phyloP scores from a whole-genome alignment of 2,329 filamentous ascomycete genomes.

The Colletotrichum sp. region DNA sequence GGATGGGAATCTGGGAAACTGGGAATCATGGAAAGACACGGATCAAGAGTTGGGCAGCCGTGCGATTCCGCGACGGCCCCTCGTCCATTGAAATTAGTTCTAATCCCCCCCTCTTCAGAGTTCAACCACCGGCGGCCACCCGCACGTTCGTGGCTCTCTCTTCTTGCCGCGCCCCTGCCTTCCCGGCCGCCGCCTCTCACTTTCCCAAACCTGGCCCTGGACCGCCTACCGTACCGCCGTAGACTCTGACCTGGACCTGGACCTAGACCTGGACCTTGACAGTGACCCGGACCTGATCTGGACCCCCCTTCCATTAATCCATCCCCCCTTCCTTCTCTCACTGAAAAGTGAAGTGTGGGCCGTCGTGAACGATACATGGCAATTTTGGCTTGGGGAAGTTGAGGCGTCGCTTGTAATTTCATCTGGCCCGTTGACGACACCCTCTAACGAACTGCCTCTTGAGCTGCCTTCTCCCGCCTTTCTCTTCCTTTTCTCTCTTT shows the following conservation, averaged over 20 bases:
- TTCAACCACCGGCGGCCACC: background rate
- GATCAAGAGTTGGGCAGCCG: background rate
- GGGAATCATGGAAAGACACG: background rate
- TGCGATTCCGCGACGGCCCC: slow-evolving; percentile 7
- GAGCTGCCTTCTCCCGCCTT: background rate
- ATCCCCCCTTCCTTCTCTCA: background rate
- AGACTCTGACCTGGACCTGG: background rate
- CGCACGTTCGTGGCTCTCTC: background rate
- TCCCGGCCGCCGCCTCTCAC: background rate
- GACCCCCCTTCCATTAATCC: background rate
- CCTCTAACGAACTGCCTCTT: background rate
- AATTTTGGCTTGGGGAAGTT: slow-evolving; percentile 1
- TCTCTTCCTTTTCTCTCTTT: background rate
- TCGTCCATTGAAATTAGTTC: slow-evolving; percentile 17
- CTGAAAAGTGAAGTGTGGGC: slow-evolving; percentile 7
- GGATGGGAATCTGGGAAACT: background rate
- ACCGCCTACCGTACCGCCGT: background rate
- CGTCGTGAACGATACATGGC: slow-evolving; percentile 2
- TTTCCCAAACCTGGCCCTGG: slow-evolving; percentile 2
- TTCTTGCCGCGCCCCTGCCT: background rate
- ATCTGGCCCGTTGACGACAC: slow-evolving; percentile 15
- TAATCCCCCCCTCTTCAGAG: background rate
- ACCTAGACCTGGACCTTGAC: slow-evolving; percentile 5
- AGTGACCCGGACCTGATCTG: slow-evolving; percentile 9
- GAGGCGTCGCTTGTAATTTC: slow-evolving; percentile 20